A percentile compares a stretch with the other conserved stretches of the same genome.
Conservation (phyloP, 2,329 filamentous ascomycete genomes). For the Verticillium isaacii region DNA sequence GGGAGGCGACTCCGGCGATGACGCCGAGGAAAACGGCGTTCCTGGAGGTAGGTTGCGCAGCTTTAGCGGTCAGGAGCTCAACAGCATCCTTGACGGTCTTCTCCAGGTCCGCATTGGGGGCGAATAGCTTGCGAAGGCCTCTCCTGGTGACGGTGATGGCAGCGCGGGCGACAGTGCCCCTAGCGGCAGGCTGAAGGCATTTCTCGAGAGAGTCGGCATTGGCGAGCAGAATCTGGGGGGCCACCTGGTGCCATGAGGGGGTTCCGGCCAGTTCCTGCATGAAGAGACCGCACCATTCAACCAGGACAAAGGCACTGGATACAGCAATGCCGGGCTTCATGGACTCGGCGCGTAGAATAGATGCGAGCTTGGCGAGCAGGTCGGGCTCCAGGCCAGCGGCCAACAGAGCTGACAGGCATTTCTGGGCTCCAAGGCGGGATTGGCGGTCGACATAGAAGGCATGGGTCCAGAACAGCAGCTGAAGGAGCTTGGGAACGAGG, state of each 20-base stretch:
- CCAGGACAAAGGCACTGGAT: conserved; percentile 78
- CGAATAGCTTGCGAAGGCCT: conserved; percentile 71
- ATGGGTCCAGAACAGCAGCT: conserved; percentile 81
- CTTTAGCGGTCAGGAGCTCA: conserved; percentile 63
- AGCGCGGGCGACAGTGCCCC: conserved; percentile 62
- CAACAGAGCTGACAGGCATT: conserved; percentile 68
- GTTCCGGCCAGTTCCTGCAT: conserved; percentile 65
- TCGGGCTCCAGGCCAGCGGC: conserved; percentile 51
- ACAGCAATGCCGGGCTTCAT: conserved; percentile 73
- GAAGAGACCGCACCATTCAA: conserved; percentile 83
- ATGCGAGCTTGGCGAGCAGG: conserved; percentile 59
- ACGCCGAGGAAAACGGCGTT: conserved; percentile 79
- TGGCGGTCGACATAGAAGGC: conserved; percentile 79
- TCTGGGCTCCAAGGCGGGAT: conserved; percentile 78
- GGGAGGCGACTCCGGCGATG: conserved; percentile 79
- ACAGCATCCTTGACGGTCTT: conserved; percentile 61
- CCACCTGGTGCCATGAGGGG: conserved; percentile 59
- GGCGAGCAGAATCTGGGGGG: conserved; percentile 60
- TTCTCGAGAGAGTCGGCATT: conserved; percentile 73
- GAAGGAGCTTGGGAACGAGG: conserved; percentile 53
- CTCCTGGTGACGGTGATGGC: conserved; percentile 75
- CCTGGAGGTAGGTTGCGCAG: conserved; percentile 55
- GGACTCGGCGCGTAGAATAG: conserved; percentile 65
- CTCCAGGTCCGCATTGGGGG: conserved; percentile 49
- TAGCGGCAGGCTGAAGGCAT: conserved; percentile 63